Evolutionary conservation across 2,329 filamentous ascomycete species (phyloP).

Genomic region (Colletotrichum acutatum): DNA sequence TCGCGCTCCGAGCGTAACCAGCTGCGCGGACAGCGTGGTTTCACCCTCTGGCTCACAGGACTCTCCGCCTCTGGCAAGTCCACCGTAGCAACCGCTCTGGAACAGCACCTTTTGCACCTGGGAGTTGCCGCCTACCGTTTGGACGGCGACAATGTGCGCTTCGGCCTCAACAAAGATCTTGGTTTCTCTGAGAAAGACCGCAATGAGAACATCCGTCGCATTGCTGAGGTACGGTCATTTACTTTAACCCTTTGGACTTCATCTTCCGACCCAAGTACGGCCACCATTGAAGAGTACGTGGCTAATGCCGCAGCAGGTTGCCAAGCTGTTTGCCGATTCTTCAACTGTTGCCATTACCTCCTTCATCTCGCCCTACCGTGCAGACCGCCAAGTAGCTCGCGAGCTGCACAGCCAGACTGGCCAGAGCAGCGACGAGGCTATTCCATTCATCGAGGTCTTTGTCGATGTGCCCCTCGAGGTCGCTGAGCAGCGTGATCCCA

Average conservation of each 20-base stretch:
- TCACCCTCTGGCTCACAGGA: slow-evolving; percentile 98
- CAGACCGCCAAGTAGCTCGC: slow-evolving; percentile 85
- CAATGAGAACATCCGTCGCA: slow-evolving; percentile 97
- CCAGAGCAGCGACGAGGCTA: slow-evolving; percentile 69
- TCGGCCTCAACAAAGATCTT: slow-evolving; percentile 97
- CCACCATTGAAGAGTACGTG: background rate
- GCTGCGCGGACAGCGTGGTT: slow-evolving; percentile 84
- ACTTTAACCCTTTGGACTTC: background rate
- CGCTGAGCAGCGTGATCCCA: slow-evolving; percentile 94
- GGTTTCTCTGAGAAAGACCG: slow-evolving; percentile 93
- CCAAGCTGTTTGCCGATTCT: slow-evolving; percentile 94
- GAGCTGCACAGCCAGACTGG: slow-evolving; percentile 76
- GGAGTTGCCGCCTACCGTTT: slow-evolving; percentile 89
- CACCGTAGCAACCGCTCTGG: slow-evolving; percentile 94
- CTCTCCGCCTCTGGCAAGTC: slow-evolving; percentile 97
- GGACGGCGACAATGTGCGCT: slow-evolving; percentile 98
- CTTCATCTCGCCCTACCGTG: slow-evolving; percentile 95
- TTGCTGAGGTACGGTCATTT: slow-evolving; percentile 73
- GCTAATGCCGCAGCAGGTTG: slow-evolving; percentile 65
- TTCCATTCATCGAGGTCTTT: slow-evolving; percentile 94
- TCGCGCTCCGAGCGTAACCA: slow-evolving; percentile 80
- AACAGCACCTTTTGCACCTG: slow-evolving; percentile 93
- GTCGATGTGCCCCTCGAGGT: slow-evolving; percentile 92
- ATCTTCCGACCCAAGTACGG: background rate
- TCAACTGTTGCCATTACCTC: slow-evolving; percentile 90